A percentile compares a stretch with the other conserved stretches of the same genome.
These are phyloP conservation scores for Ceratobasidium theobromae DNA, from an alignment of 1,284 basidiomycete genomes.

Conservation along the genomic window DNA sequence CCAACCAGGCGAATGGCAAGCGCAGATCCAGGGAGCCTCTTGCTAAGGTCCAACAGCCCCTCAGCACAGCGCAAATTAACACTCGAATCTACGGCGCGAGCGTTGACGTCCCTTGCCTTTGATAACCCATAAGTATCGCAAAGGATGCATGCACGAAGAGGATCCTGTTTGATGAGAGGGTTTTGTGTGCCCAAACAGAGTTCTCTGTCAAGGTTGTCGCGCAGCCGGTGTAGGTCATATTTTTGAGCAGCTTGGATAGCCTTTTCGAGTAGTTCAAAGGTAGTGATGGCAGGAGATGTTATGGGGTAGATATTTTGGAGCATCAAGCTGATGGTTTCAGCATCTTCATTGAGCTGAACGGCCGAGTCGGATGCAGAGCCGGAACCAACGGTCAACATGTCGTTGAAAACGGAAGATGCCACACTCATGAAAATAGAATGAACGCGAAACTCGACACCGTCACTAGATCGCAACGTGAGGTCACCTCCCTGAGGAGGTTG, in stretches of 20 bases:
- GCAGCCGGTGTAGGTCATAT: not conserved
- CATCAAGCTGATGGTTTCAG: slow-evolving; percentile 6
- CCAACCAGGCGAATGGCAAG: not conserved
- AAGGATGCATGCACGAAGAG: not conserved
- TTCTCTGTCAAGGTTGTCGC: not conserved
- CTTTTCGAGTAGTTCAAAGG: not conserved
- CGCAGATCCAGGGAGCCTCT: not conserved
- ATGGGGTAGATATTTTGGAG: slow-evolving; percentile 6
- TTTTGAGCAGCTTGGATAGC: not conserved
- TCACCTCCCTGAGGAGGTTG: not conserved
- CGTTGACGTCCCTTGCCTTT: not conserved
- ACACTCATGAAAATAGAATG: not conserved
- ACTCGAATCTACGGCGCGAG: not conserved
- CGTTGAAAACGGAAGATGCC: not conserved
- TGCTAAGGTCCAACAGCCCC: not conserved
- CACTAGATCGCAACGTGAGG: not conserved
- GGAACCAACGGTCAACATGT: not conserved
- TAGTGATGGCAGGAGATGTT: not conserved
- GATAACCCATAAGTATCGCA: not conserved
- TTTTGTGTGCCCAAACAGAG: not conserved
- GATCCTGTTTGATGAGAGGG: not conserved
- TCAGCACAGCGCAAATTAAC: not conserved
- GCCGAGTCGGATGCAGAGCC: not conserved
- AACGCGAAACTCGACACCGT: not conserved
- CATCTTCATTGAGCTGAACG: not conserved